Evolutionary conservation across 2,329 filamentous ascomycete genomes (phyloP), one percentile per base, ranked within the genome.

Genomic region (Aspergillus proliferans): DNA sequence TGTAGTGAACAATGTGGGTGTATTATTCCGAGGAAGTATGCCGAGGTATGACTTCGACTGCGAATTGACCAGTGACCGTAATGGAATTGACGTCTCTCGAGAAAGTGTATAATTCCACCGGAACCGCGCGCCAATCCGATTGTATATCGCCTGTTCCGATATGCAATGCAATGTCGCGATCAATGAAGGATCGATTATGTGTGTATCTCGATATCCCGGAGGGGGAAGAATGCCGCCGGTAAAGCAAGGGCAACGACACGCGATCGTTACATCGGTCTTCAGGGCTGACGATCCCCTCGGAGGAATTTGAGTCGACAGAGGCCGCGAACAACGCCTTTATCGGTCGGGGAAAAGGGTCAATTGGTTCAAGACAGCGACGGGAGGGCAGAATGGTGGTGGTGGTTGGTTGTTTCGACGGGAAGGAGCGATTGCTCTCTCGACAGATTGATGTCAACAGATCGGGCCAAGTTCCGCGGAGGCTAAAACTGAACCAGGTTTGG

Each of bases 221-320:
- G 38, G 18, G 10, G 19, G 38, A 40, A 18, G 38, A 40, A 40
- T 40, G 38, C 38, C 18, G 51, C 52, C 52, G 49, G 56, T 46
- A 47, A 53, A 58, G 54, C 49, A 58, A 58, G 50, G 51, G 49
- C 38, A 40, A 40, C 19, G 38, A 40, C 38, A 40, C 38, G 38
- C 38, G 38, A 40, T 40, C 38, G 38, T 40, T 40, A 40, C 38
- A 40, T 40, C 38, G 38, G 38, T 40, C 18, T 40, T 12, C 34
- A 40, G 18, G 10, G 38, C 18, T 21, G 38, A 19, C 38, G 38
- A 40, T 40, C 18, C 38, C 38, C 38, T 21, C 26, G 26, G 38
- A 19, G 38, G 38, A 40, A 40, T 40, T 22, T 9, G 9, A 10
- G 18, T 40, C 52, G 53, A 51, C 49, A 47, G 54, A 19, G 38